phyloP scores from a whole-genome alignment of 2,329 filamentous ascomycete genomes.

The Chaetomiaceae sp. region DNA sequence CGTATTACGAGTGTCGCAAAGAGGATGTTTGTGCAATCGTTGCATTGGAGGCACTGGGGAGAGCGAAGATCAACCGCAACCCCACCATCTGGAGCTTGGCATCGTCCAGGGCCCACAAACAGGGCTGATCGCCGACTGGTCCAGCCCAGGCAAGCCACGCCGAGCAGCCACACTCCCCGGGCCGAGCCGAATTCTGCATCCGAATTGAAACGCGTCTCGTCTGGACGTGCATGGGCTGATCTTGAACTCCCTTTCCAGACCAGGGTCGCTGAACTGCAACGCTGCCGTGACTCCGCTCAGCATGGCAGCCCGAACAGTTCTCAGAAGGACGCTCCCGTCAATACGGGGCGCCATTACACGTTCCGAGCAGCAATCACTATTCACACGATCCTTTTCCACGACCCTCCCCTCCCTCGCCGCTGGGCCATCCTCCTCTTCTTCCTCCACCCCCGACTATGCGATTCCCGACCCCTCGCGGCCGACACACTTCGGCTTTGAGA shows the following conservation, averaged over 20 bases:
- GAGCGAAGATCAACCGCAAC: background rate
- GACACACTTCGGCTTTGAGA: conserved; percentile 90
- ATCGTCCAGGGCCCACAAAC: conserved; percentile 8
- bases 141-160: conserved; percentile 4
- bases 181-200: conserved; percentile 13
- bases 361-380: conserved; percentile 6
- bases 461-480: conserved; percentile 29
- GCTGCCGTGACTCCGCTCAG: conserved; percentile 4
- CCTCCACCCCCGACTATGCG: conserved; percentile 19
- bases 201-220: conserved; percentile 3
- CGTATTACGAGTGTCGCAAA: background rate
- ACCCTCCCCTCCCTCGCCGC: conserved; percentile 6
- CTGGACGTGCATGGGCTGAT: conserved; percentile 14
- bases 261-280: conserved; percentile 1
- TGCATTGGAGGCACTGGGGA: background rate
- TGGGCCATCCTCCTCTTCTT: conserved; percentile 3
- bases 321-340: conserved; percentile 17
- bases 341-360: conserved; percentile 5
- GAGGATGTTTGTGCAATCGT: background rate
- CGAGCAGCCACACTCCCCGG: conserved; percentile 9
- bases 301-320: conserved; percentile 16
- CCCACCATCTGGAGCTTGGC: background rate
- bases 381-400: conserved; percentile 11
- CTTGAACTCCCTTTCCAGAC: conserved; percentile 5
- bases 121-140: conserved; percentile 11